phyloP scores from a whole-genome alignment of 1,284 basidiomycete species.

The Taiwanofungus camphoratus region DNA sequence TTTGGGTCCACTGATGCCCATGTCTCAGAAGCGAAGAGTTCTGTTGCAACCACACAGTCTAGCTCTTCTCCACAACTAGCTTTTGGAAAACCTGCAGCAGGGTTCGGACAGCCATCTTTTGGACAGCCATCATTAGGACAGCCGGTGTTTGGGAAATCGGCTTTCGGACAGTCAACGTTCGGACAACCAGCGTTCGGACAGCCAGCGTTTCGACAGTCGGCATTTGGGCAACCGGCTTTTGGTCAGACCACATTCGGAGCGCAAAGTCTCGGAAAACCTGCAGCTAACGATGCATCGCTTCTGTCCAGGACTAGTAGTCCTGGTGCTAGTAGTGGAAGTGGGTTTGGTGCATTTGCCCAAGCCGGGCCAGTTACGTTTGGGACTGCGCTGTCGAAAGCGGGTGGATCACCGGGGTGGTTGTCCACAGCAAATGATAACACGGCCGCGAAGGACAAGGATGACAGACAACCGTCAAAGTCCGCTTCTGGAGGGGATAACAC shows the following conservation, averaged over 20 bases:
- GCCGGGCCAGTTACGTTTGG: slow-evolving; percentile 27
- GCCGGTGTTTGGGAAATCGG: slow-evolving; percentile 17
- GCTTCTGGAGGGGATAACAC: slow-evolving; percentile 7
- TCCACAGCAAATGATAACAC: slow-evolving; percentile 1
- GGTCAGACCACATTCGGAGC: slow-evolving; percentile 33
- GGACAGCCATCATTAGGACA: slow-evolving; percentile 28
- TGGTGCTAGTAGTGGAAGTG: slow-evolving; percentile 4
- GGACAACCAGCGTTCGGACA: slow-evolving; percentile 27
- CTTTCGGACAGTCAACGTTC: slow-evolving; percentile 18
- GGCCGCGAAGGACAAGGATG: slow-evolving; percentile 2
- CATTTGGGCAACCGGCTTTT: slow-evolving; percentile 30
- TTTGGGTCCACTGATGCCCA: slow-evolving; percentile 6
- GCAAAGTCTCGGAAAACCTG: slow-evolving; percentile 30
- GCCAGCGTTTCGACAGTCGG: slow-evolving; percentile 20
- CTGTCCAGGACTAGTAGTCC: neutral
- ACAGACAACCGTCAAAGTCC: slow-evolving; percentile 13
- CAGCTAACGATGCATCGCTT: slow-evolving; percentile 9
- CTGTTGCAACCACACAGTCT: too few species aligned
- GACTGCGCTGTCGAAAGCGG: slow-evolving; percentile 12
- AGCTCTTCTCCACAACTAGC: slow-evolving; percentile 25
- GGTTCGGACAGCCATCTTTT: slow-evolving; percentile 32
- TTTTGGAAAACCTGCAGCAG: slow-evolving; percentile 26
- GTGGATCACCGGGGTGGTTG: slow-evolving; percentile 23
- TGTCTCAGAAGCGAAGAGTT: too few species aligned
- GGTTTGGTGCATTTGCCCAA: slow-evolving; percentile 27